Base-by-base conservation (phyloP, 306 rosid species). In the Rosa chinensis region DNA sequence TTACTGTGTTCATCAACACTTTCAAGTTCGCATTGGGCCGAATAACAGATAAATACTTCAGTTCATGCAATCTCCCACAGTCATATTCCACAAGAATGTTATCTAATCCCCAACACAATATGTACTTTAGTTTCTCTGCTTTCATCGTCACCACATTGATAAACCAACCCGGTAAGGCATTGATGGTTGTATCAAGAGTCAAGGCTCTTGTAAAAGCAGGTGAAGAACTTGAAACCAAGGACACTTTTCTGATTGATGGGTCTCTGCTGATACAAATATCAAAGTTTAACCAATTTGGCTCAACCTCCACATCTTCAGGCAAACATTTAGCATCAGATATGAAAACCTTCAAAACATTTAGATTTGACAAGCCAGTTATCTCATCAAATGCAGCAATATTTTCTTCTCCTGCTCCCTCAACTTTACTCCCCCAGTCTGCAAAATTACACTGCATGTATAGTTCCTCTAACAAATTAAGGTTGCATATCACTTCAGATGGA, bases 41-140 rank as follows among this genome's bases (percentile, higher is more conserved):
- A 74, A 44, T 13, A 0, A 3, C 8, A 74, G 75, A 49, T 28
- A 80, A n/a, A 73, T 80, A 9, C 13, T 21, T 21, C 50, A 80
- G 53, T 7, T 10, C 56, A 16, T 23, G 13, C 0, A 66, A 55
- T 28, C 48, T 32, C 48, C 64, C 70, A 0, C 0, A 3, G 32
- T 55, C 18, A 16, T 64, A 11, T 5, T 62, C 83, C 6, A 18
- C 37, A 0, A 80, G 20, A 21, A 73, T 47, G 39, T 70, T 43
- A 43, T 37, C 62, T 9, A 80, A 20, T 1, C n/a, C 17, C 35
- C 2, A 0, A 58, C 75, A 68, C 10, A 0, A 2, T 10, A 10
- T 1, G 40, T 78, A 78, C 11, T 10, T 14, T 8, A 78, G 2
- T 12, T 21, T 78, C 18, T 78, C 58, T 11, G 56, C 64, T 68